These are phyloP conservation scores for Pythium oligandrum DNA, from an alignment of 352 stramenopile species.

Conservation along the genomic window DNA sequence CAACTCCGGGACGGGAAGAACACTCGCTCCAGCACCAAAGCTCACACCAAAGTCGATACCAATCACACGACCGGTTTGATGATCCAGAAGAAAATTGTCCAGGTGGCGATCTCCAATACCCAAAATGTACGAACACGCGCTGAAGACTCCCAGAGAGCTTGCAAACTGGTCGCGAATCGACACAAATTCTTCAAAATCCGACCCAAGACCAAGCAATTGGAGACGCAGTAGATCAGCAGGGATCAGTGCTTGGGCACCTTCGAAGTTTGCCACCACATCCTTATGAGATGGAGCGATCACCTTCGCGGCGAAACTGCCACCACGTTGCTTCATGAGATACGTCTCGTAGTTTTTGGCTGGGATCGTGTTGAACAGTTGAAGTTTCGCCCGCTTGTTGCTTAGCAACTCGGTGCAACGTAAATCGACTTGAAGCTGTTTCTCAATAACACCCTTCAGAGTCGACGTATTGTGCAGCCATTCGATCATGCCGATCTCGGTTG, in stretches of 20 bases:
- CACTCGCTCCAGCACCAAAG: slow-evolving; percentile 82
- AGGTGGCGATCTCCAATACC: slow-evolving; percentile 90
- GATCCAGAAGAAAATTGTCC: slow-evolving; percentile 89
- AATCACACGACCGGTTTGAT: slow-evolving; percentile 66
- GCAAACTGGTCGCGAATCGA: slow-evolving; percentile 80
- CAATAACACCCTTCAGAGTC: slow-evolving; percentile 76
- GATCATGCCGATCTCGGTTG: slow-evolving; percentile 75
- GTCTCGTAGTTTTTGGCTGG: slow-evolving; percentile 66
- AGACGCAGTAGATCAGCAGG: slow-evolving; percentile 70
- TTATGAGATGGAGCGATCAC: slow-evolving; percentile 41
- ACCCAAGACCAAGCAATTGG: slow-evolving; percentile 65
- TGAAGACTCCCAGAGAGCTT: slow-evolving; percentile 81
- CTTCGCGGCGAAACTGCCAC: slow-evolving; percentile 62
- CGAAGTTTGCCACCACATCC: slow-evolving; percentile 52
- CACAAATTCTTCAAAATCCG: slow-evolving; percentile 80
- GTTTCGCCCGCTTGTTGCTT: slow-evolving; percentile 65
- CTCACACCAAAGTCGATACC: slow-evolving; percentile 92
- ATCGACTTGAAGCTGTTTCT: slow-evolving; percentile 64
- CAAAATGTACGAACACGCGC: slow-evolving; percentile 82
- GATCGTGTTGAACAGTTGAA: slow-evolving; percentile 75
- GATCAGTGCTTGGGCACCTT: slow-evolving; percentile 56
- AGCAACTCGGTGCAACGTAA: slow-evolving; percentile 44
- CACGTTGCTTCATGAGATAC: slow-evolving; percentile 71
- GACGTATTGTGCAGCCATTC: slow-evolving; percentile 78
- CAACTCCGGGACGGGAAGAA: slow-evolving; percentile 85